These are phyloP conservation scores for Tetradesmus obliquus DNA, from an alignment of 139 green algal genomes.

Conservation along the genomic window DNA sequence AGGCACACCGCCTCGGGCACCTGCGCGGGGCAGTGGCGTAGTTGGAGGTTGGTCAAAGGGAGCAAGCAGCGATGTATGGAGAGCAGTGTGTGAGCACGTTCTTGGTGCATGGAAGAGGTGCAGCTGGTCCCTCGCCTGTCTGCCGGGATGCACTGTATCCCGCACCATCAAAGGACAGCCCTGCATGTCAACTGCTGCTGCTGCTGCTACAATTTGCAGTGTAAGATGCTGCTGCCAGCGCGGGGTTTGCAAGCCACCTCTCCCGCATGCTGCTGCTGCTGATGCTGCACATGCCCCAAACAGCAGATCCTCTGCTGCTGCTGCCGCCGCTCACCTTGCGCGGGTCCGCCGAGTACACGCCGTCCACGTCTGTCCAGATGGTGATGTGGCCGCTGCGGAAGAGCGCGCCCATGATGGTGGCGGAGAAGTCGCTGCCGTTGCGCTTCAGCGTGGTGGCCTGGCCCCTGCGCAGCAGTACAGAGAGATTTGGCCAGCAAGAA, in stretches of 20 bases:
- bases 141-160: too few species aligned
- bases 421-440: slow-evolving; percentile 96
- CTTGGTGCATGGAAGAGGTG: neutral
- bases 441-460: slow-evolving; percentile 65
- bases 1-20: slow-evolving; percentile 42
- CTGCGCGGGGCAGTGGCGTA: neutral
- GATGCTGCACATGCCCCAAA: neutral
- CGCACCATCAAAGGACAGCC: too few species aligned
- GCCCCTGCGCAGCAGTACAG: slow-evolving; percentile 27
- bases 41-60: neutral
- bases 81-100: neutral
- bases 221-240: neutral
- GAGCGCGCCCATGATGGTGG: slow-evolving; percentile 94
- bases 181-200: neutral
- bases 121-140: too few species aligned
- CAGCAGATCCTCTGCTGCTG: neutral
- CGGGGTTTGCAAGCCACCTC: too few species aligned
- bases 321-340: slow-evolving; percentile 51
- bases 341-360: slow-evolving; percentile 96
- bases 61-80: neutral
- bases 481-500: neutral
- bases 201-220: neutral
- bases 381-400: slow-evolving; percentile 86
- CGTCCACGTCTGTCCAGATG: slow-evolving; percentile 99
- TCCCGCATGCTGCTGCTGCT: neutral